Percentiles rank a stretch among this genome's conserved stretches.
Conservation (phyloP, 164 flowering plant species). For the Aristolochia californica region DNA sequence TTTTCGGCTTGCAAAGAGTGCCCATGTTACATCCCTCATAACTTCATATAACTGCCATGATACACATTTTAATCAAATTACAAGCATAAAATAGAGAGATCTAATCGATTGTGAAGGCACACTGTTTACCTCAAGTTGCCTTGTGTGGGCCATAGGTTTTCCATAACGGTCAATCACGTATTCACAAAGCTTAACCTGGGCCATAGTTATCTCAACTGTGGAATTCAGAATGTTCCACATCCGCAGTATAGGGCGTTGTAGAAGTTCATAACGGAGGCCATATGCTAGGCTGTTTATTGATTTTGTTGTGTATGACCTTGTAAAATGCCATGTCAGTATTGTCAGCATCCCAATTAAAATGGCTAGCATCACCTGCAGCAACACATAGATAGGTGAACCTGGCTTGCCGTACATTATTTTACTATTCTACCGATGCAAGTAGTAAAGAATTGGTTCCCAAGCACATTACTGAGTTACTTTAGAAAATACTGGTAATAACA, state of each 20-base stretch:
- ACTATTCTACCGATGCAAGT: no score
- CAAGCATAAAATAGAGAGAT: no score
- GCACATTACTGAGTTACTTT: no score
- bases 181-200: slow-evolving; percentile 91
- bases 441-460: no score
- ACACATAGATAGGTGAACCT: not conserved
- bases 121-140: slow-evolving; percentile 63
- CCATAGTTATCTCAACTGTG: slow-evolving; percentile 73
- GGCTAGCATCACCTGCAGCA: slow-evolving; percentile 86
- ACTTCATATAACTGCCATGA: slow-evolving; percentile 58
- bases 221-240: slow-evolving; percentile 96
- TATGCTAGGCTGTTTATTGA: slow-evolving; percentile 79
- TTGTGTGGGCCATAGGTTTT: slow-evolving; percentile 46
- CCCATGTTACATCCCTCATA: slow-evolving; percentile 91
- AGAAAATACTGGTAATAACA: no score
- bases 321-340: slow-evolving; percentile 90
- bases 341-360: slow-evolving; percentile 89
- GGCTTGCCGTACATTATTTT: no score
- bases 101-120: not conserved
- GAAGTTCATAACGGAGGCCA: slow-evolving; percentile 79
- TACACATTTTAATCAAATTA: not conserved
- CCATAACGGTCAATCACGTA: slow-evolving; percentile 54
- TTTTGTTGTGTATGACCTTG: slow-evolving; percentile 66
- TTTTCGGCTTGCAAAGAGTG: slow-evolving; percentile 73
- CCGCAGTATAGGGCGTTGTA: slow-evolving; percentile 81